A percentile compares a stretch with the other conserved stretches of the same genome.
phyloP scores from a whole-genome alignment of 148 eudicot genomes.

The Amaranthus palmeri region DNA sequence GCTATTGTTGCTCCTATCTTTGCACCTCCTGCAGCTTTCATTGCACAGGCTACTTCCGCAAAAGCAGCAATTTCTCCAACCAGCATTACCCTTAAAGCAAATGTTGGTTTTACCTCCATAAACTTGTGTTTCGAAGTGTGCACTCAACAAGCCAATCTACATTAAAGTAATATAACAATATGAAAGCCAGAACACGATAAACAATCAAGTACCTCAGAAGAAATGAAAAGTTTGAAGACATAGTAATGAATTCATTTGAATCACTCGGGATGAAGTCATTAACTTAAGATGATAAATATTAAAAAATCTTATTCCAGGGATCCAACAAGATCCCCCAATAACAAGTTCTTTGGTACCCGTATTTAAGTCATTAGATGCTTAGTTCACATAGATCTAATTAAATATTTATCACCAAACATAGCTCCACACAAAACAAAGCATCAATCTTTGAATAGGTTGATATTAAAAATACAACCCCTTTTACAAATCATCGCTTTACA shows the following conservation, averaged over 20 bases:
- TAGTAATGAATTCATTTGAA: not conserved
- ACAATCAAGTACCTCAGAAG: not conserved
- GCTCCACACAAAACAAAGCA: too few species aligned
- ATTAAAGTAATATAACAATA: not conserved
- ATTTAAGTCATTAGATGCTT: too few species aligned
- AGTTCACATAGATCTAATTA: too few species aligned
- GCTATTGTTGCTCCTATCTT: constrained; percentile 67
- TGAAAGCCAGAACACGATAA: too few species aligned
- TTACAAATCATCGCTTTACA: too few species aligned
- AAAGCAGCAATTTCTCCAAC: constrained; percentile 90
- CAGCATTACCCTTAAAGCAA: constrained; percentile 79
- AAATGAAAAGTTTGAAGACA: not conserved
- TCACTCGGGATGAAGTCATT: not conserved
- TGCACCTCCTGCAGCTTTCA: constrained; percentile 95
- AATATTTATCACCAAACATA: too few species aligned
- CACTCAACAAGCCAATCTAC: constrained; percentile 11
- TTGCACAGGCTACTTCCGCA: constrained; percentile 66
- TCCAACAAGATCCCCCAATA: not conserved
- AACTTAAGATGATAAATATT: not conserved
- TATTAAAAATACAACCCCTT: too few species aligned
- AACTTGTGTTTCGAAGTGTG: not conserved
- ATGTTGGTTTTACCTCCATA: constrained; percentile 80
- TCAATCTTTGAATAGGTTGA: too few species aligned
- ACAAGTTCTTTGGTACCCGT: not conserved
- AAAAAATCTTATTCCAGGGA: not conserved